phyloP scores from a whole-genome alignment of 352 stramenopile species.

The Poterioochromonas sp. region DNA sequence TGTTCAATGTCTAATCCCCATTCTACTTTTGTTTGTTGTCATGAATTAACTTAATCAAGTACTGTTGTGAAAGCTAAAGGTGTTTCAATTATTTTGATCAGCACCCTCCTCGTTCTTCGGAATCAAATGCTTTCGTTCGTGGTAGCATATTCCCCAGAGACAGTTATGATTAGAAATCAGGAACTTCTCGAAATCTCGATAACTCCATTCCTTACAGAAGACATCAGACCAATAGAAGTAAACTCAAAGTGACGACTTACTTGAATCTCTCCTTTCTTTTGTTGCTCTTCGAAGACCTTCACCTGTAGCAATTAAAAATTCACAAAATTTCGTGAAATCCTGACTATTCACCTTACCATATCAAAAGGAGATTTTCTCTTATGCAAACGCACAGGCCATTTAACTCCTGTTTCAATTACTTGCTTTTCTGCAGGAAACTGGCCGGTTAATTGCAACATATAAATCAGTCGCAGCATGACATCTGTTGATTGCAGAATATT shows the following conservation, averaged over 20 bases:
- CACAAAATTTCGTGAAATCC: not conserved
- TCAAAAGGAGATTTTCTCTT: not conserved
- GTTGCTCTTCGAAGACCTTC: too few relatives aligned
- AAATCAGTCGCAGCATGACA: not conserved
- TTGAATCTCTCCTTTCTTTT: too few relatives aligned
- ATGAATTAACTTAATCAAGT: too few relatives aligned
- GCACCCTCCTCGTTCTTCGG: too few relatives aligned
- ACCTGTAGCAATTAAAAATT: not conserved
- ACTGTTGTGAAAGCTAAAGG: too few relatives aligned
- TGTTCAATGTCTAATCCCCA: too few relatives aligned
- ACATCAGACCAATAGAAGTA: not conserved
- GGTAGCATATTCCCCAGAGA: not conserved
- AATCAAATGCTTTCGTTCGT: not conserved
- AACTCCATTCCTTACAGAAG: not conserved
- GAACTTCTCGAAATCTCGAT: not conserved
- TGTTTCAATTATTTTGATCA: too few relatives aligned
- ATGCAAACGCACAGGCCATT: not conserved
- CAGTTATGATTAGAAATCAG: not conserved
- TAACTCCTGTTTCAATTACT: slow-evolving; percentile 17
- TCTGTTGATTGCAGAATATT: too few relatives aligned
- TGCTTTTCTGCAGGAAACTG: slow-evolving; percentile 23
- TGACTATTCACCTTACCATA: not conserved
- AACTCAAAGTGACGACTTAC: too few relatives aligned
- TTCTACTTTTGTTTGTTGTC: too few relatives aligned
- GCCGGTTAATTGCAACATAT: slow-evolving; percentile 5